These are phyloP conservation scores for Parachaetomium inaequale DNA, from an alignment of 495 filamentous ascomycete genomes.

Conservation along the genomic window DNA sequence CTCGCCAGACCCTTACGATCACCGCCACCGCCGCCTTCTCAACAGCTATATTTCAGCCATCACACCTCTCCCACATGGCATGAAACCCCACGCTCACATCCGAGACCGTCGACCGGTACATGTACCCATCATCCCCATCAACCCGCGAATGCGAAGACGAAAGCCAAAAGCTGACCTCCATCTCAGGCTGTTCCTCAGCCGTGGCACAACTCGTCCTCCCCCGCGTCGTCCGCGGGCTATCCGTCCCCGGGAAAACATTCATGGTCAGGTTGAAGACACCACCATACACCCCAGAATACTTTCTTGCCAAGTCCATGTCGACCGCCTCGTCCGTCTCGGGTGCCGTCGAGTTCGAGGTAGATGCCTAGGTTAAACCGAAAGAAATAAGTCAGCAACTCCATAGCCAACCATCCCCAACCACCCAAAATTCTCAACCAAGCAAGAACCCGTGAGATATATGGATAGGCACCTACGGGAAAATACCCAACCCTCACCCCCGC, in stretches of 20 bases:
- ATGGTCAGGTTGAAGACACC: not conserved
- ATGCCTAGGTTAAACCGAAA: not conserved
- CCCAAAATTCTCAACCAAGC: not conserved
- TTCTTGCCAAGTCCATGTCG: not conserved
- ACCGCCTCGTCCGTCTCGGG: not conserved
- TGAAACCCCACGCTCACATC: not conserved
- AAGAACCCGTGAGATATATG: not conserved
- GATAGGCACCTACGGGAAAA: not conserved
- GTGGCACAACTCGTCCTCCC: conserved; percentile 2
- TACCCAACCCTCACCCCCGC: conserved; percentile 4
- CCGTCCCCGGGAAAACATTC: not conserved
- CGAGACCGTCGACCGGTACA: not conserved
- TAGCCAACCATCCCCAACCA: not conserved
- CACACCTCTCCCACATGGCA: not conserved
- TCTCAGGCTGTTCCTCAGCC: not conserved
- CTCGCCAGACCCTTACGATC: no score
- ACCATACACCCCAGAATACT: not conserved
- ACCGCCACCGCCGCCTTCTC: no score
- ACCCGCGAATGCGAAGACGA: not conserved
- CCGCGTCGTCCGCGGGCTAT: not conserved
- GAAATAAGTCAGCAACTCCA: not conserved
- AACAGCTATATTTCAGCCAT: no score
- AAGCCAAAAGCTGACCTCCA: not conserved
- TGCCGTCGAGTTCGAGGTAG: not conserved
- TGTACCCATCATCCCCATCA: not conserved